phyloP scores from a whole-genome alignment of 2,329 filamentous ascomycete species.

The Pseudophaeomoniella oleicola region DNA sequence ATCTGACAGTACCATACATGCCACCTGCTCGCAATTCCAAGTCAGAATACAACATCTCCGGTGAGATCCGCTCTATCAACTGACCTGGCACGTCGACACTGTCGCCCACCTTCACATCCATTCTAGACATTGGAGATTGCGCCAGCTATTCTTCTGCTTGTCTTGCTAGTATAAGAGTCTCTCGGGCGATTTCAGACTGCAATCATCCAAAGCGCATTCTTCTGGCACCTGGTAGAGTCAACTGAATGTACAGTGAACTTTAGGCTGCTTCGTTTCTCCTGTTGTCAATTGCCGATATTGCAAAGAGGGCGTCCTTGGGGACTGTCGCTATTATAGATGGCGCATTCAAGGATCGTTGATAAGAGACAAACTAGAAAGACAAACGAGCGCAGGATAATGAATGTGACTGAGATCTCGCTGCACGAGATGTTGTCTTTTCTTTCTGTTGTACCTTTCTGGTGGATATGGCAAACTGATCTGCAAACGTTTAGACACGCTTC shows the following conservation, averaged over 20 bases:
- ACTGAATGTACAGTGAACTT: background rate
- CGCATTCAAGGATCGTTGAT: no score
- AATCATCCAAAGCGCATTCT: background rate
- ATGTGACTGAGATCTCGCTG: no score
- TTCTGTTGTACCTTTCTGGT: no score
- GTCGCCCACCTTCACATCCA: constrained; percentile 11
- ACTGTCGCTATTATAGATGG: no score
- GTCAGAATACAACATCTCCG: background rate
- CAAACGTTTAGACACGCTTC: no score
- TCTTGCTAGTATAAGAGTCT: background rate
- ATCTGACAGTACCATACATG: constrained; percentile 82
- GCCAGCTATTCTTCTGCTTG: no score
- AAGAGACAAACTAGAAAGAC: no score
- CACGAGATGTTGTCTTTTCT: no score
- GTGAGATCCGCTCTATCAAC: background rate
- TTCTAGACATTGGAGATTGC: constrained; percentile 4
- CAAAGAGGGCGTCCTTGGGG: no score
- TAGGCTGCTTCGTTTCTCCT: background rate
- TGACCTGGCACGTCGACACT: constrained; percentile 10
- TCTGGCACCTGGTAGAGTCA: background rate
- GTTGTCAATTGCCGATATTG: no score
- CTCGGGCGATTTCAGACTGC: background rate
- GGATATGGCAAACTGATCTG: no score
- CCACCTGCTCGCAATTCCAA: constrained; percentile 41
- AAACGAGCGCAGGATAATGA: no score